Percentiles rank a stretch among this genome's conserved stretches.
Evolutionary conservation across 352 stramenopile genomes (phyloP).

Genomic region (Thalassiosira exigua): DNA sequence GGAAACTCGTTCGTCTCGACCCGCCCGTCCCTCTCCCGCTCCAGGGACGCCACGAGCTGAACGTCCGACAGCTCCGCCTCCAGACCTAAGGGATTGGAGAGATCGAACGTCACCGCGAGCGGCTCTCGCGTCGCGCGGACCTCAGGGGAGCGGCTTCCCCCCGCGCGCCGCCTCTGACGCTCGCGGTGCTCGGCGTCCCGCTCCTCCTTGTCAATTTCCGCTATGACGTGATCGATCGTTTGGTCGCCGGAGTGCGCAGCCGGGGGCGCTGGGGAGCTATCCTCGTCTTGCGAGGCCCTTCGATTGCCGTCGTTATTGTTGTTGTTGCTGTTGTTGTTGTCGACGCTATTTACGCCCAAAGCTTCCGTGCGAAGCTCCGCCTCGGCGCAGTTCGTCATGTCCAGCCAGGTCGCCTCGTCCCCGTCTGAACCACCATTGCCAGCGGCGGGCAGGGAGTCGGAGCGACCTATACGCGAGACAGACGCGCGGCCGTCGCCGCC

Average conservation of each 20-base stretch:
- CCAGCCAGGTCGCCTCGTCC: conserved; percentile 70
- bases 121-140: conserved; percentile 72
- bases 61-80: conserved; percentile 73
- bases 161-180: conserved; percentile 63
- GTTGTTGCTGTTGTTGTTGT: conserved; percentile 24
- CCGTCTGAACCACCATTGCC: conserved; percentile 23
- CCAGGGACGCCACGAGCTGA: conserved; percentile 78
- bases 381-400: conserved; percentile 68
- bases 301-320: conserved; percentile 44
- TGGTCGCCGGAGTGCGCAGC: conserved; percentile 70
- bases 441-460: conserved; percentile 29
- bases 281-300: conserved; percentile 22
- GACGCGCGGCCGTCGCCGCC: conserved; percentile 38
- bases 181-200: conserved; percentile 58
- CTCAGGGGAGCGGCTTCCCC: conserved; percentile 45
- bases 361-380: conserved; percentile 62
- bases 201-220: conserved; percentile 80
- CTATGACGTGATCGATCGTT: conserved; percentile 68
- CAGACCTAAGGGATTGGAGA: conserved; percentile 78
- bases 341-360: conserved; percentile 19
- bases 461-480: conserved; percentile 19
- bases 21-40: conserved; percentile 38
- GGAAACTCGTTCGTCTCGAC: conserved; percentile 76
- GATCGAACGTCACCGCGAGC: conserved; percentile 66
- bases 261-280: too few species aligned